Percentiles rank a stretch among this genome's conserved stretches.
These are phyloP conservation scores for Lagenaria siceraria DNA, from an alignment of 306 rosid genomes.

Conservation along the genomic window DNA sequence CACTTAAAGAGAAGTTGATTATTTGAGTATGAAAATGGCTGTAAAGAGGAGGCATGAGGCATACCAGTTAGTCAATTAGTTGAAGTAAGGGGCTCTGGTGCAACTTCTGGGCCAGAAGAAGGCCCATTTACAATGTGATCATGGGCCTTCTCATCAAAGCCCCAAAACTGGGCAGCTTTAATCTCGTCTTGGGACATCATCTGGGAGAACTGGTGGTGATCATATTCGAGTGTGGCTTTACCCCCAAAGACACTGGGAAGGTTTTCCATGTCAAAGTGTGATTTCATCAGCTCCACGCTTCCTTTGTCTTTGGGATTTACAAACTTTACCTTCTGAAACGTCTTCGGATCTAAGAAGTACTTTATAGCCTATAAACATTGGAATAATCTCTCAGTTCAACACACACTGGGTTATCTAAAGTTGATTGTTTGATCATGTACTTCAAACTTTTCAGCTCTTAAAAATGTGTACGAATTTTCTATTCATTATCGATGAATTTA, in stretches of 20 bases:
- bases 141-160: slow-evolving; percentile 36
- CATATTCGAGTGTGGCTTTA: slow-evolving; percentile 55
- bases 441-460: too few relatives aligned
- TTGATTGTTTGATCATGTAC: too few relatives aligned
- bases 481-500: too few relatives aligned
- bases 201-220: slow-evolving; percentile 68
- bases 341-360: slow-evolving; percentile 71
- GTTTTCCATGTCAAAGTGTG: slow-evolving; percentile 64
- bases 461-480: too few relatives aligned
- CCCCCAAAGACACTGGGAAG: slow-evolving; percentile 83
- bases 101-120: slow-evolving; percentile 29
- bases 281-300: slow-evolving; percentile 70
- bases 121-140: slow-evolving; percentile 22
- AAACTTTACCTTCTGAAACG: slow-evolving; percentile 75
- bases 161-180: slow-evolving; percentile 79
- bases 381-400: background rate
- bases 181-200: slow-evolving; percentile 64
- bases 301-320: slow-evolving; percentile 62
- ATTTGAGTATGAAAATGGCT: background rate
- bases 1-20: background rate
- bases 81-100: slow-evolving; percentile 24
- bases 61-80: background rate
- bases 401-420: too few relatives aligned
- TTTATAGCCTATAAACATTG: slow-evolving; percentile 35
- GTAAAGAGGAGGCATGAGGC: background rate